A percentile compares a stretch with the other conserved stretches of the same genome.
Conservation (phyloP, 306 rosid species). For the Corylus americana region DNA sequence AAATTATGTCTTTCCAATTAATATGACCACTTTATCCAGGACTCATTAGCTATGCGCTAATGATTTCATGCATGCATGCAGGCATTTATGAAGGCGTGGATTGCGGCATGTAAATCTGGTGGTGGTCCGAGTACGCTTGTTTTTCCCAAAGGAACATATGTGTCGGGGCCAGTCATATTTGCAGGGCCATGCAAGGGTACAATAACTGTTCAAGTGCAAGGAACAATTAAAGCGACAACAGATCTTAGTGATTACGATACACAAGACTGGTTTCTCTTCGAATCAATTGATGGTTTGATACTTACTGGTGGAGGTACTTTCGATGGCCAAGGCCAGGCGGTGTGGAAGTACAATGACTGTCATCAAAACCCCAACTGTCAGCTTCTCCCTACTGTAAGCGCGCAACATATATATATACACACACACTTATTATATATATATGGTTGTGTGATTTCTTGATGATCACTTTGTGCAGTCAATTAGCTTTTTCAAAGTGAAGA, state of each 20-base stretch:
- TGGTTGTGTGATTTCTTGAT: conserved; percentile 2
- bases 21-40: no score
- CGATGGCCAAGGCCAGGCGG: conserved; percentile 60
- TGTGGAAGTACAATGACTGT: conserved; percentile 47
- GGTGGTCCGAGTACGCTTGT: conserved; percentile 46
- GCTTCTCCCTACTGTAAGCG: conserved; percentile 50
- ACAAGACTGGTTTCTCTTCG: conserved; percentile 66
- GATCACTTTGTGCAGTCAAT: conserved; percentile 45
- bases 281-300: conserved; percentile 33
- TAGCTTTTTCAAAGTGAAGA: conserved; percentile 39
- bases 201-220: conserved; percentile 47
- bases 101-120: conserved; percentile 52
- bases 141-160: conserved; percentile 55
- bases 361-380: conserved; percentile 15
- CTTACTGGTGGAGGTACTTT: conserved; percentile 60
- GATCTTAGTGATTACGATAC: conserved; percentile 43
- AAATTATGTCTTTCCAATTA: no score
- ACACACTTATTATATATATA: neutral
- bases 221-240: conserved; percentile 47
- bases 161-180: conserved; percentile 50
- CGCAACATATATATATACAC: no score
- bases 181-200: conserved; percentile 70
- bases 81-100: conserved; percentile 76
- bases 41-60: no score
- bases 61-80: conserved; percentile 46